phyloP scores from a whole-genome alignment of 192 early-diverging fungal genomes.

The Coemansia sp. region DNA sequence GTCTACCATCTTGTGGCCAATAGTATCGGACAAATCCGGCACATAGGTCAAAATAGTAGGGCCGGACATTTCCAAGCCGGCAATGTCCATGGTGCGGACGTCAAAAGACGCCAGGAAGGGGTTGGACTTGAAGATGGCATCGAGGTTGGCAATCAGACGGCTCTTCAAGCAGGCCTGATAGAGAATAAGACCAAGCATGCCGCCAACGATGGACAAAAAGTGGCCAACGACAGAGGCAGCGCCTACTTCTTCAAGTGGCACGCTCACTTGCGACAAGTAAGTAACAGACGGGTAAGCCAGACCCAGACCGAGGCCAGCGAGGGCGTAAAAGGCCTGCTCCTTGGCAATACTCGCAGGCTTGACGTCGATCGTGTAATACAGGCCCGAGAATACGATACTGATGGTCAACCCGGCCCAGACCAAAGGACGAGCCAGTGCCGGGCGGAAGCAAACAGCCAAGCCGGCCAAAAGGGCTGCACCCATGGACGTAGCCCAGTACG shows the following conservation, averaged over 20 bases:
- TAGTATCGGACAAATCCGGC: slow-evolving; percentile 15
- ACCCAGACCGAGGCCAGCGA: slow-evolving; percentile 39
- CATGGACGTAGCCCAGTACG: slow-evolving; percentile 41
- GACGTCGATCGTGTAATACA: slow-evolving; percentile 39
- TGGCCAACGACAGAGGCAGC: slow-evolving; percentile 35
- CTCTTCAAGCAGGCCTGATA: slow-evolving; percentile 52
- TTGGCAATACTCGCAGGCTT: slow-evolving; percentile 15
- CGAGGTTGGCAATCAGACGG: slow-evolving; percentile 32
- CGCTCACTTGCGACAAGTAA: slow-evolving; percentile 39
- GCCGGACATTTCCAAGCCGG: slow-evolving; percentile 33
- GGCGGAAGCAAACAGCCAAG: slow-evolving; percentile 7
- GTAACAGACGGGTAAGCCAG: slow-evolving; percentile 30
- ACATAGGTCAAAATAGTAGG: slow-evolving; percentile 23
- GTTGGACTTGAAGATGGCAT: slow-evolving; percentile 26
- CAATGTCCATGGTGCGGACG: slow-evolving; percentile 43
- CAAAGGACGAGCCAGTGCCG: slow-evolving; percentile 25
- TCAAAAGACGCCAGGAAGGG: slow-evolving; percentile 25
- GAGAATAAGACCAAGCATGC: slow-evolving; percentile 48
- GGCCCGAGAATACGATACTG: slow-evolving; percentile 32
- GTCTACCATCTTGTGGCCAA: slow-evolving; percentile 28
- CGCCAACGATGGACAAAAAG: slow-evolving; percentile 49
- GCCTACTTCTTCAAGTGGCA: slow-evolving; percentile 31
- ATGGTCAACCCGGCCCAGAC: slow-evolving; percentile 34
- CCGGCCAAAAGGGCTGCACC: slow-evolving; percentile 31
- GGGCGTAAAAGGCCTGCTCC: slow-evolving; percentile 39